Conservation (phyloP, 2,329 filamentous ascomycete genomes). For the Diaporthe aspalathi region DNA sequence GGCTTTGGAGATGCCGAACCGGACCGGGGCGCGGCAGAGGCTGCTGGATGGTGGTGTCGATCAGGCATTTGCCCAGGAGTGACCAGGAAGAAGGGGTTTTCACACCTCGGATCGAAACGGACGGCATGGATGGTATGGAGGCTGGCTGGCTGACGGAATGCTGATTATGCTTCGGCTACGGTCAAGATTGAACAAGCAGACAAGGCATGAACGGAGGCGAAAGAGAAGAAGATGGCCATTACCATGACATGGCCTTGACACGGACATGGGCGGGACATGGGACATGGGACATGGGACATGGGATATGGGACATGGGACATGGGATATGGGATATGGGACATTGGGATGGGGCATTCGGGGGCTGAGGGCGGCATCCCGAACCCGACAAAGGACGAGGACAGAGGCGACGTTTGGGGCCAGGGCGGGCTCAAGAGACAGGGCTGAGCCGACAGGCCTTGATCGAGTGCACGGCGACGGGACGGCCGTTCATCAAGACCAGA, state of each 20-base stretch:
- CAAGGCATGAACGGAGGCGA: neutral
- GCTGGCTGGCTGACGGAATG: too few species aligned
- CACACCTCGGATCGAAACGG: too few species aligned
- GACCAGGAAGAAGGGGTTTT: neutral
- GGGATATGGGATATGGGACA: too few species aligned
- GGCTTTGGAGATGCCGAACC: neutral
- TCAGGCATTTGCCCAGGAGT: slow-evolving; percentile 2
- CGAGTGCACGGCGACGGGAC: slow-evolving; percentile 2
- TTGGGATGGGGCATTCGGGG: too few species aligned
- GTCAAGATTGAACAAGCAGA: too few species aligned
- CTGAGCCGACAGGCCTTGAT: slow-evolving; percentile 22
- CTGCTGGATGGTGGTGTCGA: neutral
- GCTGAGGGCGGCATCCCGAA: neutral
- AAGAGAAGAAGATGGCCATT: neutral
- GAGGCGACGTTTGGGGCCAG: slow-evolving; percentile 6
- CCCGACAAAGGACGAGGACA: neutral
- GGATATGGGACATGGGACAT: too few species aligned
- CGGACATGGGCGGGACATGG: neutral
- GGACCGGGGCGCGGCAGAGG: slow-evolving; percentile 18
- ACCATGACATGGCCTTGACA: neutral
- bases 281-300: too few species aligned
- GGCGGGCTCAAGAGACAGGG: slow-evolving; percentile 19
- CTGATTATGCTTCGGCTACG: too few species aligned
- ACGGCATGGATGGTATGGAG: too few species aligned
- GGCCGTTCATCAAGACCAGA: too few species aligned